These are phyloP conservation scores for Suhomyces xylopsoci DNA, from an alignment of 805 yeast genomes.

Conservation along the genomic window DNA sequence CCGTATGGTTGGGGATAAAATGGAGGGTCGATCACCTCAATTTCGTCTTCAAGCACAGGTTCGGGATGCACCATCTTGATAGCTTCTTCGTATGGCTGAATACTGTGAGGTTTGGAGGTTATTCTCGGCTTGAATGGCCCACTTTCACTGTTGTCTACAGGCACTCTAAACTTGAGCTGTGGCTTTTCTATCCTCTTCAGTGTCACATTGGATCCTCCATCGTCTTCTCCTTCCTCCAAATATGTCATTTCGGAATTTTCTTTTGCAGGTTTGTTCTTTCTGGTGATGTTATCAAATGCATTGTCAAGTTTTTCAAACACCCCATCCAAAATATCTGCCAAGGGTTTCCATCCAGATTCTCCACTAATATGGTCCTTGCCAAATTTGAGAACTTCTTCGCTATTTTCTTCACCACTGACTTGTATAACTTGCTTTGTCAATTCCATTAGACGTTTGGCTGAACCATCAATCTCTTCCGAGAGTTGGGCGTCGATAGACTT, in stretches of 20 bases:
- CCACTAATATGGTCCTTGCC: slow-evolving; percentile 44
- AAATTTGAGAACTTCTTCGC: slow-evolving; percentile 23
- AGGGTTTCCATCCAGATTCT: slow-evolving; percentile 54
- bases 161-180: slow-evolving; percentile 54
- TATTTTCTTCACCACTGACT: slow-evolving; percentile 25
- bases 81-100: slow-evolving; percentile 54
- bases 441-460: slow-evolving; percentile 42
- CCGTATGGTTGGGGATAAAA: slow-evolving; percentile 81
- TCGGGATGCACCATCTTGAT: slow-evolving; percentile 30
- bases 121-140: slow-evolving; percentile 78
- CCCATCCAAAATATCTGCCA: slow-evolving; percentile 63
- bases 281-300: slow-evolving; percentile 49
- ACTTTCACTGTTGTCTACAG: slow-evolving; percentile 65
- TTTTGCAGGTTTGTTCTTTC: slow-evolving; percentile 11
- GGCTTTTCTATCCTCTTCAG: slow-evolving; percentile 55
- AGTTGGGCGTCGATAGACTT: slow-evolving; percentile 55
- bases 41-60: slow-evolving; percentile 20
- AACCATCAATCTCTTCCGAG: slow-evolving; percentile 34
- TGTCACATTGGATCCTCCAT: slow-evolving; percentile 5
- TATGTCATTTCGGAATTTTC: slow-evolving; percentile 36
- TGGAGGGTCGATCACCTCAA: slow-evolving; percentile 43
- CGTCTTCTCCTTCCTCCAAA: slow-evolving; percentile 42
- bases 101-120: slow-evolving; percentile 67
- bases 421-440: slow-evolving; percentile 47
- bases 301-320: slow-evolving; percentile 76